These are phyloP conservation scores for Nakazawaea wyomingensis DNA, from an alignment of 805 yeast species.

Conservation along the genomic window DNA sequence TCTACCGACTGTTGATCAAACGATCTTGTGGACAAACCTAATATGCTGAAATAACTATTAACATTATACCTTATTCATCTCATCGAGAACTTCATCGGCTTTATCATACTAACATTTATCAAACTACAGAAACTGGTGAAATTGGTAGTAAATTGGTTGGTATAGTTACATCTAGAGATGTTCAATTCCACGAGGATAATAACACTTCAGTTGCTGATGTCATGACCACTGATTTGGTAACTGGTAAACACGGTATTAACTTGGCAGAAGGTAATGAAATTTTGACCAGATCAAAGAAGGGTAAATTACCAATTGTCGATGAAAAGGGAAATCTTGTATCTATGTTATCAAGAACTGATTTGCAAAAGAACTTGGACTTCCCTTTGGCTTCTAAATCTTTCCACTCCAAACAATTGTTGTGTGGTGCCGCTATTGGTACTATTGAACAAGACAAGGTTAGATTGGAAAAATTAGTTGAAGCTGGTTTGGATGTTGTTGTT, in stretches of 20 bases:
- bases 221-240: constrained; percentile 86
- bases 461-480: constrained; percentile 77
- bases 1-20: constrained; percentile 94
- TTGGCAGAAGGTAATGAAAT: constrained; percentile 85
- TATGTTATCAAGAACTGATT: constrained; percentile 90
- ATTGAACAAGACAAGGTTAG: constrained; percentile 84
- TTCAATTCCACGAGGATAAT: constrained; percentile 85
- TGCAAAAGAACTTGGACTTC: constrained; percentile 90
- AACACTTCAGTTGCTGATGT: constrained; percentile 59
- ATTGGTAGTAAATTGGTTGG: constrained; percentile 89
- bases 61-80: background rate
- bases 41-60: constrained; percentile 28
- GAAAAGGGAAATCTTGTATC: constrained; percentile 70
- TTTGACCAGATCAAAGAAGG: constrained; percentile 90
- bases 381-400: constrained; percentile 94
- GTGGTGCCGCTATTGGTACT: constrained; percentile 99
- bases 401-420: constrained; percentile 88
- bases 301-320: constrained; percentile 94
- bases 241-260: constrained; percentile 78
- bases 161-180: constrained; percentile 94
- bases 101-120: constrained; percentile 21
- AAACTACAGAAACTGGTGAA: constrained; percentile 64
- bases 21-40: constrained; percentile 86
- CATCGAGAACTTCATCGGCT: background rate
- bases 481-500: constrained; percentile 95